Conservation (phyloP, 805 yeast genomes). For the Candida boidinii region DNA sequence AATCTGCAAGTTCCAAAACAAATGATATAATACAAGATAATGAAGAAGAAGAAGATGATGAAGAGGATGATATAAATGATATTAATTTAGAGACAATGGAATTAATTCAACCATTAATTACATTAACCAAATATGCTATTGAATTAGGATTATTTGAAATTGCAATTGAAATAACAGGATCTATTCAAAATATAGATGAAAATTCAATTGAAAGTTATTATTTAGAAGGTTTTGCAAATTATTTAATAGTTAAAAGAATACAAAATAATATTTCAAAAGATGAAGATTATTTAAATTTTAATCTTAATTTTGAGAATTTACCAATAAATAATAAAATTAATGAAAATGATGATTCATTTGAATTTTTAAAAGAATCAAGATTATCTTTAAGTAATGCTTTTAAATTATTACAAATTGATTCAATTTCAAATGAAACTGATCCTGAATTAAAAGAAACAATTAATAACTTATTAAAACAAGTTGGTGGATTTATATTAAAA, state of each 20-base stretch:
- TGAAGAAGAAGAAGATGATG: constrained; percentile 10
- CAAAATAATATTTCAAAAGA: constrained; percentile 15
- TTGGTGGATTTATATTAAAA: constrained; percentile 52
- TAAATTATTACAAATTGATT: constrained; percentile 28
- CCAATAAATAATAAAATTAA: constrained; percentile 16
- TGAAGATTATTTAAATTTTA: constrained; percentile 12
- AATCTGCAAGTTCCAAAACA: constrained; percentile 12
- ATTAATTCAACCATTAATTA: constrained; percentile 62
- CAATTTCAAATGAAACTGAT: constrained; percentile 34
- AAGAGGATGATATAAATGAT: constrained; percentile 31
- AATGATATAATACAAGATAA: too few species aligned
- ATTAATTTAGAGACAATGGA: constrained; percentile 49
- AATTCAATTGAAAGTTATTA: constrained; percentile 76
- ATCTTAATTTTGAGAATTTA: constrained; percentile 34
- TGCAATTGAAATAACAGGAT: constrained; percentile 56
- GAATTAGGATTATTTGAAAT: constrained; percentile 69
- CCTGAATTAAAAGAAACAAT: constrained; percentile 53
- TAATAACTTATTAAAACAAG: constrained; percentile 34
- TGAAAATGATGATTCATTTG: constrained; percentile 21
- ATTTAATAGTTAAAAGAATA: constrained; percentile 35
- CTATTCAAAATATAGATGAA: constrained; percentile 74
- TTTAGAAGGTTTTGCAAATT: constrained; percentile 70
- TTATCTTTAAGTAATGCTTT: constrained; percentile 29
- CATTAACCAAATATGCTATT: constrained; percentile 64
- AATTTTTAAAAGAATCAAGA: constrained; percentile 30